phyloP scores from a whole-genome alignment of 768 basidiomycete species.

The Termitomyces sp. region DNA sequence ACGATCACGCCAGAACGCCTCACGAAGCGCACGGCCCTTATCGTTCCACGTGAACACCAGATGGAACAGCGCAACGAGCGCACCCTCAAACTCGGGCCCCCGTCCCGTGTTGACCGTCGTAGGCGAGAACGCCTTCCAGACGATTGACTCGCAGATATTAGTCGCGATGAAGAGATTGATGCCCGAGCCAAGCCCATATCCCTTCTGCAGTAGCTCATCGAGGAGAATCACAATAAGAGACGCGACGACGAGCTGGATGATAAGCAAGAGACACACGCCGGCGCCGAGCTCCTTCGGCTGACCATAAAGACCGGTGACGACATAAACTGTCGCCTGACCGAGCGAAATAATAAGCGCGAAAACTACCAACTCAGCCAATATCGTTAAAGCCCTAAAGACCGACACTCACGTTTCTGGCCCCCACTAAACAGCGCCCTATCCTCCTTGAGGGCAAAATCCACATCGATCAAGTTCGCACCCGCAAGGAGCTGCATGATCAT shows the following conservation, averaged over 20 bases:
- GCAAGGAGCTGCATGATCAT: slow-evolving; percentile 99
- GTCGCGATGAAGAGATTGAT: slow-evolving; percentile 99
- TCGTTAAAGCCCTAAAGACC: no score
- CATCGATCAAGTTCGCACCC: slow-evolving; percentile 95
- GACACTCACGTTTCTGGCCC: slow-evolving; percentile 86
- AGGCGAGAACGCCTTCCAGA: slow-evolving; percentile 99
- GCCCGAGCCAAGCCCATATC: slow-evolving; percentile 97
- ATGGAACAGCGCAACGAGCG: slow-evolving; percentile 94
- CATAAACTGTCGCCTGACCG: slow-evolving; percentile 96
- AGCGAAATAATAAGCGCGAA: slow-evolving; percentile 96
- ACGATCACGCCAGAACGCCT: slow-evolving; percentile 97
- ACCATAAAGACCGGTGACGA: slow-evolving; percentile 94
- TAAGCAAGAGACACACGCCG: slow-evolving; percentile 93
- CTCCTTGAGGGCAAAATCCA: slow-evolving; percentile 96
- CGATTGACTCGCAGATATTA: slow-evolving; percentile 98
- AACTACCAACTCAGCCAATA: slow-evolving; percentile 40
- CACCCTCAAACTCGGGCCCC: slow-evolving; percentile 97
- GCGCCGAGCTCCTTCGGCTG: slow-evolving; percentile 91
- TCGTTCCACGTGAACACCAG: slow-evolving; percentile 98
- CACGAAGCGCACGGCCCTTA: slow-evolving; percentile 92
- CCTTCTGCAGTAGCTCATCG: slow-evolving; percentile 98
- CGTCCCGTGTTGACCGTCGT: slow-evolving; percentile 98
- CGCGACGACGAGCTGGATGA: slow-evolving; percentile 92
- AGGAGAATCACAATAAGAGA: slow-evolving; percentile 96
- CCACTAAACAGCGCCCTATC: slow-evolving; percentile 93